Percentiles rank a stretch among this genome's conserved stretches.
phyloP scores from a whole-genome alignment of 2,329 filamentous ascomycete species.

The Zopfia rhizophila region DNA sequence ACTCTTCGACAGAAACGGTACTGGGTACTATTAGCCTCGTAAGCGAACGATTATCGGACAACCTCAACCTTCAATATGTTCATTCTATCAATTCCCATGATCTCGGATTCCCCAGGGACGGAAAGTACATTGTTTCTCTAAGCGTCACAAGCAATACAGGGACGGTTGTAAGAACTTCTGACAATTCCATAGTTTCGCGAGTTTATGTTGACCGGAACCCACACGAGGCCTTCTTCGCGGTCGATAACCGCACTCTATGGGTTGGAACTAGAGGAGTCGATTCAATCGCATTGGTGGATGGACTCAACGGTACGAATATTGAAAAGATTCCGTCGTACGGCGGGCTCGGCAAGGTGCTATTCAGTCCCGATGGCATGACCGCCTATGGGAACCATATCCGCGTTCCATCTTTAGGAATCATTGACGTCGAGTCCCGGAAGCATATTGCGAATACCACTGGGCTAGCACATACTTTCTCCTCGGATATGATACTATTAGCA shows the following conservation, averaged over 20 bases:
- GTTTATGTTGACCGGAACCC: conserved; percentile 11
- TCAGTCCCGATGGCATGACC: conserved; percentile 13
- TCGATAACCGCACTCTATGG: conserved; percentile 15
- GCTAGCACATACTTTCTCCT: conserved; percentile 15
- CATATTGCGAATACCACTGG: conserved; percentile 17
- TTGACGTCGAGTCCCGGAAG: conserved; percentile 1
- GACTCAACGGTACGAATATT: conserved; percentile 7
- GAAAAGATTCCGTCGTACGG: conserved; percentile 8
- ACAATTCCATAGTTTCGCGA: conserved; percentile 12
- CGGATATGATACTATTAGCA: conserved; percentile 18
- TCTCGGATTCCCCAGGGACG: conserved; percentile 12
- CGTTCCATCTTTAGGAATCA: conserved; percentile 10
- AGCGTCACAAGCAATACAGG: conserved; percentile 17
- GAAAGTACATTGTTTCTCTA: conserved; percentile 18
- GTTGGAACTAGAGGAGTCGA: conserved; percentile 14
- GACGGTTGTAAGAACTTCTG: conserved; percentile 9
- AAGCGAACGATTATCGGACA: not conserved
- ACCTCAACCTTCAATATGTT: conserved; percentile 15
- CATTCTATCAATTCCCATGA: conserved; percentile 13
- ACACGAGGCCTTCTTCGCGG: conserved; percentile 16
- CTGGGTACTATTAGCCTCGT: conserved; percentile 17
- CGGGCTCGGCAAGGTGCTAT: conserved; percentile 20
- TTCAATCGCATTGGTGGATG: conserved; percentile 10
- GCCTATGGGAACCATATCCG: conserved; percentile 23
- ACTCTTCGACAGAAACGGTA: not conserved